These are phyloP conservation scores for Tulasnella sp. DNA, from an alignment of 768 basidiomycete species.

Conservation along the genomic window DNA sequence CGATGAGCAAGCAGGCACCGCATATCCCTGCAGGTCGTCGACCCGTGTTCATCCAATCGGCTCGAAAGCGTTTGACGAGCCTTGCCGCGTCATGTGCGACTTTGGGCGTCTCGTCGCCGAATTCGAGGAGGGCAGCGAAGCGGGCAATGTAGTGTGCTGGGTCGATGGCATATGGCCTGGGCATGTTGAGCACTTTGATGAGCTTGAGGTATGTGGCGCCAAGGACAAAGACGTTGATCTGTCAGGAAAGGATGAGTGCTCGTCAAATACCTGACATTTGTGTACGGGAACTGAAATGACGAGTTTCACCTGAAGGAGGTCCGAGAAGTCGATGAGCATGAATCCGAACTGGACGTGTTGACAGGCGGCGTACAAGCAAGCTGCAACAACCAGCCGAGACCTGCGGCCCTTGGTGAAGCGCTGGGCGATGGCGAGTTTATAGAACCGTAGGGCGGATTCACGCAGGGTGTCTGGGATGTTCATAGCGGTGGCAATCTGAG, in stretches of 20 bases:
- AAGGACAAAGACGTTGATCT: conserved; percentile 97
- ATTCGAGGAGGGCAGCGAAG: conserved; percentile 88
- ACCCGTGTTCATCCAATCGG: conserved; percentile 96
- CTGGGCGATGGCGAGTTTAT: conserved; percentile 87
- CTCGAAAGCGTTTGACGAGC: conserved; percentile 84
- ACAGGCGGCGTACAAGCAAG: conserved; percentile 91
- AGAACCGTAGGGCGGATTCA: conserved; percentile 73
- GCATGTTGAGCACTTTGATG: conserved; percentile 76
- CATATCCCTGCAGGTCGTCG: conserved; percentile 95
- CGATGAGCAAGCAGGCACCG: conserved; percentile 87
- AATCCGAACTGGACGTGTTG: conserved; percentile 86
- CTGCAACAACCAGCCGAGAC: conserved; percentile 87
- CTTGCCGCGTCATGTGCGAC: conserved; percentile 91
- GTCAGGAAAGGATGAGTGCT: conserved; percentile 3
- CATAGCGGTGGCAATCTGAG: conserved; percentile 66
- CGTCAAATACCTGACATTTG: neutral
- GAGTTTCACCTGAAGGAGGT: conserved; percentile 79
- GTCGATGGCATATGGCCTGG: conserved; percentile 54
- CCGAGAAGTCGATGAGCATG: conserved; percentile 99
- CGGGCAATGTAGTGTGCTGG: conserved; percentile 95
- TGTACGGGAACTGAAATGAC: no score
- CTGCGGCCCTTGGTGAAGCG: conserved; percentile 90
- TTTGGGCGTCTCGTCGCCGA: conserved; percentile 84
- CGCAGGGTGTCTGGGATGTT: conserved; percentile 69
- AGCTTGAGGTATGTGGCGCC: conserved; percentile 94